Percentiles rank a stretch among this genome's conserved stretches.
Conservation (phyloP, 495 filamentous ascomycete genomes). For the Penicillium atrosanguineum region DNA sequence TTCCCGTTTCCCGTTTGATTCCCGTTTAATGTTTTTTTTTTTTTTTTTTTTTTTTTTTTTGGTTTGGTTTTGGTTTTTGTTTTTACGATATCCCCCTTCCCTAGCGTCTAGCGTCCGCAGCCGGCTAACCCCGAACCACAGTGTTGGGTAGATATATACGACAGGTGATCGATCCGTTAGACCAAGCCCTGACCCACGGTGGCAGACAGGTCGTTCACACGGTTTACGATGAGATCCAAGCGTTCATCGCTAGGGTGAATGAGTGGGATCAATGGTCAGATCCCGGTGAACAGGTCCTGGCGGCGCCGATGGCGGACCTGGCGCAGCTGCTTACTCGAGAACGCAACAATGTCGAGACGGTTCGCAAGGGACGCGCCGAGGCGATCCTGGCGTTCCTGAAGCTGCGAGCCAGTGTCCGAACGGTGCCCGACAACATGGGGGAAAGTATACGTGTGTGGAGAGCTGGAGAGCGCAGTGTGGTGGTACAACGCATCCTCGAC, state of each 20-base stretch:
- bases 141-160: conserved; percentile 32
- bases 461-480: conserved; percentile 34
- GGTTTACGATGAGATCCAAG: conserved; percentile 43
- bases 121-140: conserved; percentile 28
- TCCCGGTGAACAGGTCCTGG: conserved; percentile 22
- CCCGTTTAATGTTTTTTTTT: background rate
- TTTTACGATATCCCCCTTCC: no score
- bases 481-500: conserved; percentile 38
- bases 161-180: conserved; percentile 30
- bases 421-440: conserved; percentile 22
- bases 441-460: conserved; percentile 32
- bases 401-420: conserved; percentile 26
- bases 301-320: conserved; percentile 28
- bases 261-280: conserved; percentile 21
- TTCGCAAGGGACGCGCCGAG: conserved; percentile 42
- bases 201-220: conserved; percentile 41
- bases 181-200: conserved; percentile 34
- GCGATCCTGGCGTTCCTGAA: conserved; percentile 36
- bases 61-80: background rate
- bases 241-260: conserved; percentile 36
- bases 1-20: background rate
- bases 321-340: conserved; percentile 32
- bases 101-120: conserved; percentile 26
- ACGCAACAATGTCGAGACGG: conserved; percentile 39
- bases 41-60: background rate